A percentile compares a stretch with the other conserved stretches of the same genome.
These are phyloP conservation scores for Spathaspora gorwiae DNA, from an alignment of 805 yeast genomes.

Conservation along the genomic window DNA sequence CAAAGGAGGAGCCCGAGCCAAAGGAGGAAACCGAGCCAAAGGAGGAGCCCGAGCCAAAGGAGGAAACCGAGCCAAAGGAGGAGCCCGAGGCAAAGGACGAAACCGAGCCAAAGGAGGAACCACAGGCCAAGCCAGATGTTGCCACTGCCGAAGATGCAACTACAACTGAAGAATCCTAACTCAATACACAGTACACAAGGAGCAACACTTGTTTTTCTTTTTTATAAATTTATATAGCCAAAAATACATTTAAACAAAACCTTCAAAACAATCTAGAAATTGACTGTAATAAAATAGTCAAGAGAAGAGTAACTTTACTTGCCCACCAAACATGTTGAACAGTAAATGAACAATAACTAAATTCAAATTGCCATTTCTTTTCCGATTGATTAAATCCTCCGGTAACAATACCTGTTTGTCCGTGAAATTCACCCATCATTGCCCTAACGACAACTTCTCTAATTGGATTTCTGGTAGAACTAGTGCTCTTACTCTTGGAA, in stretches of 20 bases:
- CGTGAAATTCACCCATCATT: constrained; percentile 95
- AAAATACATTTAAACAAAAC: neutral
- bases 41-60: constrained; percentile 2
- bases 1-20: constrained; percentile 1
- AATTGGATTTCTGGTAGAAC: constrained; percentile 30
- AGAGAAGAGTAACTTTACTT: constrained; percentile 47
- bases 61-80: constrained; percentile 2
- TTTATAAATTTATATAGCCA: neutral
- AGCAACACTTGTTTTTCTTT: neutral
- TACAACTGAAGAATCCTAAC: no score
- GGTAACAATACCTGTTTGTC: constrained; percentile 80
- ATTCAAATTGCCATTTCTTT: constrained; percentile 61
- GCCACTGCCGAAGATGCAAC: neutral
- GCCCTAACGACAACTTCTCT: constrained; percentile 83
- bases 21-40: neutral
- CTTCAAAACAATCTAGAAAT: constrained; percentile 4
- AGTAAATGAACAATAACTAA: constrained; percentile 71
- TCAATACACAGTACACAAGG: no score
- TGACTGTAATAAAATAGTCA: constrained; percentile 30
- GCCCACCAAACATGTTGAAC: constrained; percentile 97
- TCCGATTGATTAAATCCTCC: constrained; percentile 53
- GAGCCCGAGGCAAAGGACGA: constrained; percentile 1
- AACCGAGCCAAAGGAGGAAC: constrained; percentile 4
- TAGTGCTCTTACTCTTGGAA: constrained; percentile 29
- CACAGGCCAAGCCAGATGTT: neutral